Evolutionary conservation across 768 basidiomycete species (phyloP).

Genomic region (Hydnum rufescens): DNA sequence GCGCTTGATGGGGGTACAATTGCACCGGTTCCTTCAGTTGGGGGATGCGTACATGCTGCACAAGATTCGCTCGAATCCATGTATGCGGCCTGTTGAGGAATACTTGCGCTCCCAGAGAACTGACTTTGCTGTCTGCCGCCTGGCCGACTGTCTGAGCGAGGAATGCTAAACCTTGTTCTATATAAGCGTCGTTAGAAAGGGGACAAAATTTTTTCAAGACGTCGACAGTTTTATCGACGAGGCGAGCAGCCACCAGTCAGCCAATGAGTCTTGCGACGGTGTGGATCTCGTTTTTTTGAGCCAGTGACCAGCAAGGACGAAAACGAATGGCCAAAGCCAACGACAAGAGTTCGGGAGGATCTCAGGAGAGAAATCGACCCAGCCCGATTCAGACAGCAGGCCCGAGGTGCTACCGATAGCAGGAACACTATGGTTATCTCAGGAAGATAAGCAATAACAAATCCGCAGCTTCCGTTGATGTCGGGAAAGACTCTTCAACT

Average conservation of each 20-base stretch:
- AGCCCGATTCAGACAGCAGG: conserved; percentile 39
- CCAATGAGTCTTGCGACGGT: conserved; percentile 36
- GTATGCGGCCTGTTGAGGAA: too few relatives aligned
- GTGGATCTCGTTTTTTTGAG: conserved; percentile 36
- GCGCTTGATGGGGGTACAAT: too few relatives aligned
- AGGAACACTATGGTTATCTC: conserved; percentile 44
- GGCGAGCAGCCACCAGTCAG: conserved; percentile 26
- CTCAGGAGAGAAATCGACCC: conserved; percentile 43
- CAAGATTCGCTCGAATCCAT: too few relatives aligned
- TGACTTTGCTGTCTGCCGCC: too few relatives aligned
- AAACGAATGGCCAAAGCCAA: conserved; percentile 41
- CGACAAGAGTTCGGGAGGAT: conserved; percentile 38
- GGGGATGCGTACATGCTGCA: too few relatives aligned
- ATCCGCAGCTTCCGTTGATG: conserved; percentile 40
- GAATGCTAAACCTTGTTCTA: too few relatives aligned
- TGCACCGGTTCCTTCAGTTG: too few relatives aligned
- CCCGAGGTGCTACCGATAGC: conserved; percentile 39
- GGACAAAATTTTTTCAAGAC: conserved; percentile 52
- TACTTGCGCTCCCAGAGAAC: too few relatives aligned
- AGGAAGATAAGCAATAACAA: conserved; percentile 44
- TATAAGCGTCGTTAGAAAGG: conserved; percentile 29
- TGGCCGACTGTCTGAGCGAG: too few relatives aligned
- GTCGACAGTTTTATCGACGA: conserved; percentile 34
- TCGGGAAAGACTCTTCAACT: conserved; percentile 43
- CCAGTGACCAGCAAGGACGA: conserved; percentile 48